These are phyloP conservation scores for Fusarium clavum DNA, from an alignment of 2,329 filamentous ascomycete species.

Conservation along the genomic window DNA sequence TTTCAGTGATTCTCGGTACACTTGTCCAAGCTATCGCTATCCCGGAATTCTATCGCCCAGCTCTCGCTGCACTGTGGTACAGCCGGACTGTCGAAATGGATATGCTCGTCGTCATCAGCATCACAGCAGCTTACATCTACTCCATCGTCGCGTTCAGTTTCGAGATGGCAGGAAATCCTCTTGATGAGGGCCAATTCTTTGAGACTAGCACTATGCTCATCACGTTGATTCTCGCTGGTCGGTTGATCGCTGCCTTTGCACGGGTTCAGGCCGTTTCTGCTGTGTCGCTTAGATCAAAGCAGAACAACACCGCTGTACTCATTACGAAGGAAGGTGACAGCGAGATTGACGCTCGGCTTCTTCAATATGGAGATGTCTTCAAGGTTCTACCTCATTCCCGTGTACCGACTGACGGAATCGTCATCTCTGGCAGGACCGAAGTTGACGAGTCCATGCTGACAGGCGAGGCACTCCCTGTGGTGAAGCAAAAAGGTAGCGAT, in stretches of 20 bases:
- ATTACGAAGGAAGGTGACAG: constrained; percentile 47
- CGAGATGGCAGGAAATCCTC: constrained; percentile 46
- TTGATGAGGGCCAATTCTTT: constrained; percentile 33
- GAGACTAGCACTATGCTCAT: constrained; percentile 59
- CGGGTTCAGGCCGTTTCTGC: constrained; percentile 52
- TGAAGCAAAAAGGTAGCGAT: constrained; percentile 5
- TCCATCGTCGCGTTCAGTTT: constrained; percentile 57
- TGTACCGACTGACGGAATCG: constrained; percentile 68
- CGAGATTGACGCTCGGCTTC: constrained; percentile 65
- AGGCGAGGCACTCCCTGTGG: not conserved
- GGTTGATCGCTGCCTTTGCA: constrained; percentile 53
- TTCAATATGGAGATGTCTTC: constrained; percentile 69
- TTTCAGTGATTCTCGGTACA: constrained; percentile 60
- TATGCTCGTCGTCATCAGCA: constrained; percentile 66
- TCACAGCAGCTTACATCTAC: constrained; percentile 64
- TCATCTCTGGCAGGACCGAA: constrained; percentile 65
- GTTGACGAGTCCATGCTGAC: constrained; percentile 72
- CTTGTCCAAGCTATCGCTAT: constrained; percentile 63
- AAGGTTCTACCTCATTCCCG: constrained; percentile 61
- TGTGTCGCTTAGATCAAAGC: constrained; percentile 57
- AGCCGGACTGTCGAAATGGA: constrained; percentile 66
- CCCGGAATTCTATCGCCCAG: constrained; percentile 62
- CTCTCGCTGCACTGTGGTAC: constrained; percentile 59
- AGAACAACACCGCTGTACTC: constrained; percentile 61
- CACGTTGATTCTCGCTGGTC: constrained; percentile 54